These are phyloP conservation scores for Flaveria trinervia DNA, from an alignment of 129 eudicot genomes.

Conservation along the genomic window DNA sequence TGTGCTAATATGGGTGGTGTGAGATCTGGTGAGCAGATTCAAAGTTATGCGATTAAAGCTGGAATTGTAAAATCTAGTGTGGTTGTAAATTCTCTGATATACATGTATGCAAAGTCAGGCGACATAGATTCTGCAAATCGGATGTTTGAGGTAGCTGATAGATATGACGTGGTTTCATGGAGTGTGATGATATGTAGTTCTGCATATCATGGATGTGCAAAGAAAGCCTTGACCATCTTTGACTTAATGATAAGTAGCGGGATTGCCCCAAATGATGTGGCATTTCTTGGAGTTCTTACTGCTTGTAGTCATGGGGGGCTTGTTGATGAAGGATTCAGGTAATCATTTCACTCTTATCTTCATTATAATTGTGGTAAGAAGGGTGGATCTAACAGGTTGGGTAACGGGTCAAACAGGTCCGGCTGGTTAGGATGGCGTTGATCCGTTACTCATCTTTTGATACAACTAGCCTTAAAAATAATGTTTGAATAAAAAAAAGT, in stretches of 20 bases:
- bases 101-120: conserved; percentile 53
- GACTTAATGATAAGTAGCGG: conserved; percentile 41
- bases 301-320: conserved; percentile 65
- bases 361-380: not conserved
- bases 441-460: not conserved
- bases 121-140: conserved; percentile 47
- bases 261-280: conserved; percentile 45
- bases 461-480: not conserved
- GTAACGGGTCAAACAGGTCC: not conserved
- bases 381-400: not conserved
- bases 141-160: conserved; percentile 40
- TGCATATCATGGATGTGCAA: conserved; percentile 51
- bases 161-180: conserved; percentile 46
- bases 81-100: conserved; percentile 43
- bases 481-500: not conserved
- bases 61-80: conserved; percentile 33
- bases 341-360: conserved; percentile 1
- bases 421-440: conserved; percentile 7
- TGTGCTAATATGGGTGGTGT: conserved; percentile 50
- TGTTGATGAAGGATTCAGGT: conserved; percentile 49
- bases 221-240: conserved; percentile 45
- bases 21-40: conserved; percentile 49
- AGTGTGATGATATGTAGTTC: conserved; percentile 47
- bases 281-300: conserved; percentile 53
- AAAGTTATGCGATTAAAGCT: conserved; percentile 44